Base-by-base conservation (phyloP, 345 rosid species). In the Eucalyptus curtisii region DNA sequence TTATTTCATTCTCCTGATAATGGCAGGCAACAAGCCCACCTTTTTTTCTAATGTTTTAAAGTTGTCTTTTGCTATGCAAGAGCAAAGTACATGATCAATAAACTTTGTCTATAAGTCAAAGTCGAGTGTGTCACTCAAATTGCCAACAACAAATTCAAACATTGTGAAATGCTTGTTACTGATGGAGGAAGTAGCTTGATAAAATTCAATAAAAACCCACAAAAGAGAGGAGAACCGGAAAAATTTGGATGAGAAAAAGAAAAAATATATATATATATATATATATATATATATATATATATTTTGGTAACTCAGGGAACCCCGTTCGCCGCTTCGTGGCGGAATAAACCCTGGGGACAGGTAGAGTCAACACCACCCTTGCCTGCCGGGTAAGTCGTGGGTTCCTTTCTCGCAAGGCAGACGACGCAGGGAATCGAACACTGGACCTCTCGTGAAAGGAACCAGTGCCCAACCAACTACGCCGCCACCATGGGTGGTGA, bases 151-250 rank as follows among this genome's bases (percentile, higher is more conserved):
- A 0, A n/a, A 17, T 33, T 66, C 79, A 31, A 66, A 66, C 40
- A 66, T 66, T 66, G 22, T 66, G 10, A 31, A 66, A n/a, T 64
- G 76, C 76, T n/a, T 31, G 17, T 64, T 16, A n/a, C 17, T 14
- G 79, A 66, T 66, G 79, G 79, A 15, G 22, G 40, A 66, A n/a
- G 79, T 15, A 66, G 79, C 79, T n/a, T 66, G 10, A n/a, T 14
- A n/a, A 64, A 64, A 64, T 14, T n/a, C 17, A 64, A n/a, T 14
- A 31, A 64, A 64, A 64, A n/a, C 76, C 76, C 37, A 64, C 76
- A 31, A n/a, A 64, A 82, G 76, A 49, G 30, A 25, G 40, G 96
- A 89, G 94, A 64, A 64, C 19, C n/a, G n/a, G 33, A 14, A 64
- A 19, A 52, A 0, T 7, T 64, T 64, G 8, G 37, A n/a, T 0